Percentiles rank a stretch among this genome's conserved stretches.
Conservation (phyloP, 2,329 filamentous ascomycete species). For the Endoconidiophora polonica region DNA sequence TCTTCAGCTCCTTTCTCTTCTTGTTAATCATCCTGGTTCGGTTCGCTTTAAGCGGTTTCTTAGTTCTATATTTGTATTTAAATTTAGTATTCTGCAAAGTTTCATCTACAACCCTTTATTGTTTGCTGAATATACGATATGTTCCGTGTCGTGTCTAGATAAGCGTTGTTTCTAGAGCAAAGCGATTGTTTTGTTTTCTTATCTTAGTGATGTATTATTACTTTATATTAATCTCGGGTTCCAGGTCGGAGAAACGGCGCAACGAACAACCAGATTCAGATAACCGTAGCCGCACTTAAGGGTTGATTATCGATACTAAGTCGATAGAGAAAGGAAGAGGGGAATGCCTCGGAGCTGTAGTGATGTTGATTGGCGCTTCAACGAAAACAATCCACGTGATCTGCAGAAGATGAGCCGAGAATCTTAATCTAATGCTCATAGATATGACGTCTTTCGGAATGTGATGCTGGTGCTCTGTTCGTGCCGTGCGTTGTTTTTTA, state of each 20-base stretch:
- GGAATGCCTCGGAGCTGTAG: too few species aligned
- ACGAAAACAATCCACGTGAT: too few species aligned
- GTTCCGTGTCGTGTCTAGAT: background rate
- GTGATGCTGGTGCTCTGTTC: too few species aligned
- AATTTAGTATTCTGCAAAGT: background rate
- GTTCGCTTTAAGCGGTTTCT: too few species aligned
- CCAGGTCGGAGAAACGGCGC: conserved; percentile 1
- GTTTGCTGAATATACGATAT: background rate
- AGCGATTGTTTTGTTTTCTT: background rate
- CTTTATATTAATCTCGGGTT: background rate
- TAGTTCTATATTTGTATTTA: background rate
- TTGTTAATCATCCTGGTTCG: background rate
- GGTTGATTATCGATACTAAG: too few species aligned
- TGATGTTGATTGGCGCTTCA: too few species aligned
- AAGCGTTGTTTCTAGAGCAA: background rate
- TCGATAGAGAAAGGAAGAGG: too few species aligned
- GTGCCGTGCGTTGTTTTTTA: too few species aligned
- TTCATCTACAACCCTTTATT: background rate
- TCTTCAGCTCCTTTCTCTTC: background rate
- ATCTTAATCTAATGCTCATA: too few species aligned
- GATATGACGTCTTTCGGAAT: too few species aligned
- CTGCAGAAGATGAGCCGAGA: too few species aligned
- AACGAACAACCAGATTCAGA: conserved; percentile 10
- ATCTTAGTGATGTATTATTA: background rate
- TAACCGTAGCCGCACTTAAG: background rate